These are phyloP conservation scores for Myxozyma kluyveri DNA, from an alignment of 805 yeast genomes.

Conservation along the genomic window DNA sequence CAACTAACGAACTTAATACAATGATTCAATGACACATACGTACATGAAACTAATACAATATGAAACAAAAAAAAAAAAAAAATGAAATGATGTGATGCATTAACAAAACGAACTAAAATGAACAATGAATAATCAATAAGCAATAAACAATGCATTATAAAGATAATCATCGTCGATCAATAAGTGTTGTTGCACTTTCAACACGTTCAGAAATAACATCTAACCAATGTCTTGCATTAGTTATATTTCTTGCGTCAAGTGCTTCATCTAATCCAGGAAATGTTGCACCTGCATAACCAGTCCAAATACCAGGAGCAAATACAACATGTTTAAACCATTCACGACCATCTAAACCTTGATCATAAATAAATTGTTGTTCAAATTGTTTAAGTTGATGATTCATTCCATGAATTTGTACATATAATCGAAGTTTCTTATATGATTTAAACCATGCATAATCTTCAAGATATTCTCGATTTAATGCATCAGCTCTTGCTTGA, in stretches of 20 bases:
- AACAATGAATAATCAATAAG: too few relatives aligned
- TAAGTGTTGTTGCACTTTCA: conserved; percentile 40
- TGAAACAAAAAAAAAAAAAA: neutral
- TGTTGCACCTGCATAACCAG: conserved; percentile 60
- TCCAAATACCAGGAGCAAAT: conserved; percentile 59
- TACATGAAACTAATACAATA: too few relatives aligned
- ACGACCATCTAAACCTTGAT: conserved; percentile 50
- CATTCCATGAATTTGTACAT: conserved; percentile 51
- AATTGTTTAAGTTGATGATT: conserved; percentile 45
- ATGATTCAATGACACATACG: too few relatives aligned
- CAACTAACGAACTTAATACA: too few relatives aligned
- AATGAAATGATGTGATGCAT: neutral
- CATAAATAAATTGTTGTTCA: conserved; percentile 49
- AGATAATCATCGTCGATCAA: too few relatives aligned
- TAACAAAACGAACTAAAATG: neutral
- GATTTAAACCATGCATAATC: conserved; percentile 80
- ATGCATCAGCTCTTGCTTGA: conserved; percentile 48
- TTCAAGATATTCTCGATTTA: conserved; percentile 51
- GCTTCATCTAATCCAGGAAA: conserved; percentile 58
- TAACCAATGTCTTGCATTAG: conserved; percentile 43
- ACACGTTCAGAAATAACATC: conserved; percentile 34
- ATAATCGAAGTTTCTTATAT: conserved; percentile 56
- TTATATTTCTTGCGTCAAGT: conserved; percentile 47
- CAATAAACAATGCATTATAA: too few relatives aligned
- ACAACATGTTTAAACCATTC: conserved; percentile 59